These are phyloP conservation scores for Diaporthe citri DNA, from an alignment of 2,329 filamentous ascomycete genomes.

Conservation along the genomic window DNA sequence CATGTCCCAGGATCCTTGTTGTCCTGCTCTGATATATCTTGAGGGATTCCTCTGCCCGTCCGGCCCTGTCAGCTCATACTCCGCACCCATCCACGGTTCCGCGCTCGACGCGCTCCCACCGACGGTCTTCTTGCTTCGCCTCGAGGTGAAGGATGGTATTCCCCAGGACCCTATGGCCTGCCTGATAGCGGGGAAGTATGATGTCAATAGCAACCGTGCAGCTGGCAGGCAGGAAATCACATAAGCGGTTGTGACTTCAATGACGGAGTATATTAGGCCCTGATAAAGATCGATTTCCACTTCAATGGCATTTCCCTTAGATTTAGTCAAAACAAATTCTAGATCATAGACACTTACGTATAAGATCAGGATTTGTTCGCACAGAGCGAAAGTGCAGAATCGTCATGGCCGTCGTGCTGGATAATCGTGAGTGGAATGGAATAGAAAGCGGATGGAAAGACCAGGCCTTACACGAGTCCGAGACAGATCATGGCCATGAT, in stretches of 20 bases:
- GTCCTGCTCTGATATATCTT: background rate
- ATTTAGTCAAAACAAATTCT: background rate
- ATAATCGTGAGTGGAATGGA: background rate
- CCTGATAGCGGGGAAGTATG: constrained; percentile 5
- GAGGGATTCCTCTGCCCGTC: background rate
- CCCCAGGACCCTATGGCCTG: constrained; percentile 10
- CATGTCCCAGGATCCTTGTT: constrained; percentile 4
- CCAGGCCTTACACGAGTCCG: background rate
- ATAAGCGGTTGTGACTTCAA: constrained; percentile 5
- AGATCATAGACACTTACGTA: background rate
- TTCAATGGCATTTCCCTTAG: background rate
- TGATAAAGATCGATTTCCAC: constrained; percentile 1
- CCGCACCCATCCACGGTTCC: constrained; percentile 1
- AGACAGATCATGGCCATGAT: constrained; percentile 15
- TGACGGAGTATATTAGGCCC: constrained; percentile 1
- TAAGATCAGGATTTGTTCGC: background rate
- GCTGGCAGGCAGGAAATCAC: constrained; percentile 12
- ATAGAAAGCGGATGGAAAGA: too few species aligned
- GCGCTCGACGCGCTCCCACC: constrained; percentile 3
- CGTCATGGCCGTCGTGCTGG: constrained; percentile 9
- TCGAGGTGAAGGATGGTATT: background rate
- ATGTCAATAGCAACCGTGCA: background rate
- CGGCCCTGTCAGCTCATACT: background rate
- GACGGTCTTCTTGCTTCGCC: constrained; percentile 4
- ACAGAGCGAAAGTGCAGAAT: constrained; percentile 5